Evolutionary conservation across 192 early-diverging fungal species (phyloP).

Genomic region (Backusella tarrabulga): DNA sequence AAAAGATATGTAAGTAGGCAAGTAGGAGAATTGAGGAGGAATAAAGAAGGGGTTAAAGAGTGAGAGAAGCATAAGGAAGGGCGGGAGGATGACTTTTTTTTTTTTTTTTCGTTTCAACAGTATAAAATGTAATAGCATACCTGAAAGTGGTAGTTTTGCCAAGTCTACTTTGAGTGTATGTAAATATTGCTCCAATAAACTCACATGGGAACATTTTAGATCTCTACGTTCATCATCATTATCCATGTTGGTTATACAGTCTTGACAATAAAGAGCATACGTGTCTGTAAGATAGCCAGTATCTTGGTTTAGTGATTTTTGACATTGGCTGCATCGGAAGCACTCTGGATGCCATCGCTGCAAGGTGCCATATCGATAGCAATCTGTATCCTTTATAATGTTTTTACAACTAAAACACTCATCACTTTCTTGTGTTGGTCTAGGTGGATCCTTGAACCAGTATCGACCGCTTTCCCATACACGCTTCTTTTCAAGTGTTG

Average conservation of each 20-base stretch:
- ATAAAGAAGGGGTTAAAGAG: neutral
- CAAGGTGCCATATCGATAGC: neutral
- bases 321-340: neutral
- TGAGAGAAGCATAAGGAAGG: neutral
- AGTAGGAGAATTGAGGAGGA: neutral
- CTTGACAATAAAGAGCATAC: slow-evolving; percentile 38
- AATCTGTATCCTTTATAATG: neutral
- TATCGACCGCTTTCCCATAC: slow-evolving; percentile 24
- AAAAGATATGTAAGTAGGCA: neutral
- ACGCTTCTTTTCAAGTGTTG: slow-evolving; percentile 48
- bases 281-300: slow-evolving; percentile 65
- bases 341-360: slow-evolving; percentile 12
- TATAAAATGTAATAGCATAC: neutral
- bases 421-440: slow-evolving; percentile 19
- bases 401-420: slow-evolving; percentile 11
- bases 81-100: neutral
- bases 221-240: neutral
- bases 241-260: neutral
- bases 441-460: slow-evolving; percentile 22
- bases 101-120: neutral
- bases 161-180: slow-evolving; percentile 89
- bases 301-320: neutral
- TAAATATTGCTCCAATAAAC: slow-evolving; percentile 89
- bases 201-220: slow-evolving; percentile 63
- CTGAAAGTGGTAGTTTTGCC: slow-evolving; percentile 58